Conservation (phyloP, 129 eudicot genomes). For the Solidago caesia region DNA sequence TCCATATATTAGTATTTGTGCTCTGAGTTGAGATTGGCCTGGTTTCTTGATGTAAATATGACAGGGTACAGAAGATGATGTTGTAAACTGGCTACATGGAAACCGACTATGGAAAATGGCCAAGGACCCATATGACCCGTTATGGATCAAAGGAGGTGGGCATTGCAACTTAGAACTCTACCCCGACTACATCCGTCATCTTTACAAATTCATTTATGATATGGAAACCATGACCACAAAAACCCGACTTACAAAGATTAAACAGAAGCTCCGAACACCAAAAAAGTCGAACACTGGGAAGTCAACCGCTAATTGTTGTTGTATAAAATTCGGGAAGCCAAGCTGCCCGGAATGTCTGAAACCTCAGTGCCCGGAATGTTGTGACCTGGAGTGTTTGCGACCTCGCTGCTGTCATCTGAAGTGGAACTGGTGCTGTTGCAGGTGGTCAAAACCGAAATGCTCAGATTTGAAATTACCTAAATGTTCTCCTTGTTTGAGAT, state of each 20-base stretch:
- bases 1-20: neutral
- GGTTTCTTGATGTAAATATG: constrained; percentile 9
- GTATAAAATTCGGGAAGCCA: constrained; percentile 44
- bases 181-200: constrained; percentile 92
- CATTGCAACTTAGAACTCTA: constrained; percentile 96
- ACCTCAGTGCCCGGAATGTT: constrained; percentile 45
- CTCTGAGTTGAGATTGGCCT: constrained; percentile 9
- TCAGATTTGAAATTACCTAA: constrained; percentile 42
- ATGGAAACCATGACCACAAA: constrained; percentile 84
- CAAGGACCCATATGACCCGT: constrained; percentile 85
- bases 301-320: constrained; percentile 37
- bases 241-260: constrained; percentile 67
- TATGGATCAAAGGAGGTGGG: constrained; percentile 97
- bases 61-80: constrained; percentile 98
- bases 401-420: constrained; percentile 26
- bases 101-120: constrained; percentile 78
- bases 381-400: constrained; percentile 19
- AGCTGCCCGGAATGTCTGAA: constrained; percentile 44
- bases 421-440: constrained; percentile 28
- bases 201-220: constrained; percentile 68
- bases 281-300: constrained; percentile 27
- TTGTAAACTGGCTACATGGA: constrained; percentile 85
- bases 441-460: constrained; percentile 33
- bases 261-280: constrained; percentile 39
- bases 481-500: constrained; percentile 44